A percentile compares a stretch with the other conserved stretches of the same genome.
Conservation (phyloP, 2,329 filamentous ascomycete species). For the Pseudogymnoascus sp. region DNA sequence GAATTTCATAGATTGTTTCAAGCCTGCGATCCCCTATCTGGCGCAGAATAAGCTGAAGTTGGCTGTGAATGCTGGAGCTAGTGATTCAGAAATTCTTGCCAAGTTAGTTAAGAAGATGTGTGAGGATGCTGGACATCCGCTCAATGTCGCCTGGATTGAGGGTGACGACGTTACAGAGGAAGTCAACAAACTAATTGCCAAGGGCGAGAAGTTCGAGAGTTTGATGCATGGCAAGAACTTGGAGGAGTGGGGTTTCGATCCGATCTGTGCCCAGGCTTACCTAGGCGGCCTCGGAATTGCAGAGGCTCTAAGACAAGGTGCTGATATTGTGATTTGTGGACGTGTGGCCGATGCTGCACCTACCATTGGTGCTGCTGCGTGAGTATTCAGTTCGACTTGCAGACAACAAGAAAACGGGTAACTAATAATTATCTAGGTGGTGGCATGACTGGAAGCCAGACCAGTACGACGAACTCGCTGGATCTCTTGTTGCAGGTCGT, state of each 20-base stretch:
- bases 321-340: slow-evolving; percentile 40
- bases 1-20: slow-evolving; percentile 18
- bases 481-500: slow-evolving; percentile 30
- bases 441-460: slow-evolving; percentile 38
- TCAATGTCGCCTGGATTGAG: slow-evolving; percentile 34
- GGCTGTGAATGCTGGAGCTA: slow-evolving; percentile 48
- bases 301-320: slow-evolving; percentile 31
- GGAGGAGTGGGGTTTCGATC: slow-evolving; percentile 23
- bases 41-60: slow-evolving; percentile 43
- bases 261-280: slow-evolving; percentile 23
- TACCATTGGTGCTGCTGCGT: slow-evolving; percentile 35
- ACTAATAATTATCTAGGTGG: slow-evolving; percentile 24
- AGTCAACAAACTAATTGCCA: slow-evolving; percentile 12
- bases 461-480: slow-evolving; percentile 34
- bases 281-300: slow-evolving; percentile 37
- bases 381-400: neutral
- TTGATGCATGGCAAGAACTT: slow-evolving; percentile 14
- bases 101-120: slow-evolving; percentile 12
- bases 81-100: slow-evolving; percentile 44
- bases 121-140: neutral
- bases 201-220: slow-evolving; percentile 16
- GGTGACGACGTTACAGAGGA: slow-evolving; percentile 28
- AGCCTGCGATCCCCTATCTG: slow-evolving; percentile 36
- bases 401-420: neutral
- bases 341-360: slow-evolving; percentile 39